Percentiles rank a stretch among this genome's conserved stretches.
Conservation (phyloP, 805 yeast genomes). For the Kazachstania africana region DNA sequence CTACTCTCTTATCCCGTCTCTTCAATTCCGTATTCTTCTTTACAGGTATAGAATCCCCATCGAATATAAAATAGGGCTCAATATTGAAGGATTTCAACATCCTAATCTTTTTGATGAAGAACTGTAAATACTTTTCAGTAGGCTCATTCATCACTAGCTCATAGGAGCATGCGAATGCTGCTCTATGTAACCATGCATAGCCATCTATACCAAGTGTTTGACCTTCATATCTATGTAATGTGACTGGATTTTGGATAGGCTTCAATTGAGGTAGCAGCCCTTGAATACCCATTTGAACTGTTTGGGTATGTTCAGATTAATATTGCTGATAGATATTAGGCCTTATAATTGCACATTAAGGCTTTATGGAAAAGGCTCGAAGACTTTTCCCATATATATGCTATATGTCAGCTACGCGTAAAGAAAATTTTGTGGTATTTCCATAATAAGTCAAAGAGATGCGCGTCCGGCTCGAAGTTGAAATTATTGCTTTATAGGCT, state of each 20-base stretch:
- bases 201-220: conserved; percentile 85
- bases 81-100: conserved; percentile 58
- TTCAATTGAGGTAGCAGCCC: conserved; percentile 75
- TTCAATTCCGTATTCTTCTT: conserved; percentile 63
- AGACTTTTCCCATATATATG: background rate
- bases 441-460: no score
- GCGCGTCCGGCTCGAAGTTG: no score
- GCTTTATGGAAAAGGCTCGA: background rate
- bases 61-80: conserved; percentile 81
- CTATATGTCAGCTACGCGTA: no score
- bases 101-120: conserved; percentile 52
- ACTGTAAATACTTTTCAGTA: conserved; percentile 61
- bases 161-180: conserved; percentile 69
- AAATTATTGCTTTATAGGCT: no score
- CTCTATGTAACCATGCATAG: conserved; percentile 92
- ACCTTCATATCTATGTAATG: conserved; percentile 55
- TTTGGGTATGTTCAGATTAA: no score
- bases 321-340: no score
- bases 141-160: conserved; percentile 64
- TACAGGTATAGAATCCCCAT: conserved; percentile 78
- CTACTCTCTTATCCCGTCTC: conserved; percentile 44
- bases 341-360: no score
- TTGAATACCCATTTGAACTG: conserved; percentile 64
- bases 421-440: no score
- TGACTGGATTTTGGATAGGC: conserved; percentile 51